Base-by-base conservation (phyloP, 371 early-diverging fungal genomes). In the Funneliformis caledonium region DNA sequence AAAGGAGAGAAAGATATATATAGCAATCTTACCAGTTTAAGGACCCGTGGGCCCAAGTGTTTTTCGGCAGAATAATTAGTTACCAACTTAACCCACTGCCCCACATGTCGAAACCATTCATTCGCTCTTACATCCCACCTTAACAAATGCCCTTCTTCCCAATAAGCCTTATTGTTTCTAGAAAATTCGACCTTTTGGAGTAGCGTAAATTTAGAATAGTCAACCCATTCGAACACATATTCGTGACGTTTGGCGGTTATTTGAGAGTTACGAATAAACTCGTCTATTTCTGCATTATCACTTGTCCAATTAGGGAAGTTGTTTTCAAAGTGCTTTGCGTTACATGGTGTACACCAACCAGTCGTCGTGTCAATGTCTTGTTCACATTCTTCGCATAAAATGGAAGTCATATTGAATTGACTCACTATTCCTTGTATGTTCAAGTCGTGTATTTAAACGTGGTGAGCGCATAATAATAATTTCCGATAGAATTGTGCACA, bases 261-360 rank as follows among this genome's bases (percentile, higher is more conserved):
- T 76, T 76, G 77, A 61, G 62, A 45, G n/a, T 76, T 6, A 26
- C n/a, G 65, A 22, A 76, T 64, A 6, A 76, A 62, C 11, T 42
- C n/a, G n/a, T 76, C 77, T 5, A 76, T 22, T 4, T 76, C 77
- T 4, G 45, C 37, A 62, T 19, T 64, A 2, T 4, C 47, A 22
- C 77, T 76, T 2, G 65, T 62, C 65, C 77, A 76, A 2, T 62
- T 64, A 47, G 9, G 12, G 45, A 64, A 76, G 19, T 59, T 26
- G 2, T 11, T 37, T 45, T 33, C 5, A 45, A 64, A 60, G 8
- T 16, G 76, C 10, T 33, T n/a, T 0, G 76, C 76, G 42, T 62
- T 62, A 19, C 76, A 76, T 19, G 64, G 61, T 33, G 14, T 45
- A 45, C 76, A 76, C 64, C 76, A 76, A 43, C 10, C 7, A n/a